A percentile compares a stretch with the other conserved stretches of the same genome.
phyloP scores from a whole-genome alignment of 1,284 basidiomycete genomes.

The Polyporus tsugae region DNA sequence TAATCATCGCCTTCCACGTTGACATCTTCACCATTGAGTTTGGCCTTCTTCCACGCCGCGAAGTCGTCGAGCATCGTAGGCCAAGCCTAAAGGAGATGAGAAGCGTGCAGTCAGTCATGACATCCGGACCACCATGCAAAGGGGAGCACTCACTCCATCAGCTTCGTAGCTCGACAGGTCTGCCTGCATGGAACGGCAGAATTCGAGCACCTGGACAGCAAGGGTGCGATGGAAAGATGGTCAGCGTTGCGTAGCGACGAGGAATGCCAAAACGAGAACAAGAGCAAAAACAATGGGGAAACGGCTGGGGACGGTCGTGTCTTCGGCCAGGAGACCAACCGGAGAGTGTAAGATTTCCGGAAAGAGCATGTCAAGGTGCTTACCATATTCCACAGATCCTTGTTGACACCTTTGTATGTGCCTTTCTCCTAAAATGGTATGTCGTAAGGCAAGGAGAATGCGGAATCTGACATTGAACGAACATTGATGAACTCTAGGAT shows the following conservation, averaged over 20 bases:
- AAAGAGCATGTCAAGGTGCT: constrained; percentile 29
- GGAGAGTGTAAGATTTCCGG: not conserved
- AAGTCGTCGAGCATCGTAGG: constrained; percentile 81
- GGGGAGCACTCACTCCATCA: constrained; percentile 64
- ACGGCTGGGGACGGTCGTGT: too few relatives aligned
- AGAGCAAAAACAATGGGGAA: not conserved
- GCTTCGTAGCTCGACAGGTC: constrained; percentile 70
- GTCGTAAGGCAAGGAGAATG: constrained; percentile 2
- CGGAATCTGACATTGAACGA: constrained; percentile 36
- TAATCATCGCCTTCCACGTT: constrained; percentile 4
- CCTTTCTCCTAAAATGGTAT: constrained; percentile 57
- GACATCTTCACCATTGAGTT: not conserved
- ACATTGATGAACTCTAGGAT: constrained; percentile 72
- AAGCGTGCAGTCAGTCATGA: constrained; percentile 9
- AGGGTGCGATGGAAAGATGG: not conserved
- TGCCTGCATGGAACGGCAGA: constrained; percentile 69
- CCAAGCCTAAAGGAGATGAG: constrained; percentile 64
- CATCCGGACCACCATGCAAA: not conserved
- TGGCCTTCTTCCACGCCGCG: constrained; percentile 64
- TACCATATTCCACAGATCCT: constrained; percentile 87
- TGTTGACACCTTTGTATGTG: constrained; percentile 77
- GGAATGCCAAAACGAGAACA: constrained; percentile 14
- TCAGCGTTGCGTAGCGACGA: not conserved
- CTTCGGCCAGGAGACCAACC: not conserved
- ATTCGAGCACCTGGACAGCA: constrained; percentile 50